Conservation (phyloP, 2,329 filamentous ascomycete genomes). For the Diplodia intermedia region DNA sequence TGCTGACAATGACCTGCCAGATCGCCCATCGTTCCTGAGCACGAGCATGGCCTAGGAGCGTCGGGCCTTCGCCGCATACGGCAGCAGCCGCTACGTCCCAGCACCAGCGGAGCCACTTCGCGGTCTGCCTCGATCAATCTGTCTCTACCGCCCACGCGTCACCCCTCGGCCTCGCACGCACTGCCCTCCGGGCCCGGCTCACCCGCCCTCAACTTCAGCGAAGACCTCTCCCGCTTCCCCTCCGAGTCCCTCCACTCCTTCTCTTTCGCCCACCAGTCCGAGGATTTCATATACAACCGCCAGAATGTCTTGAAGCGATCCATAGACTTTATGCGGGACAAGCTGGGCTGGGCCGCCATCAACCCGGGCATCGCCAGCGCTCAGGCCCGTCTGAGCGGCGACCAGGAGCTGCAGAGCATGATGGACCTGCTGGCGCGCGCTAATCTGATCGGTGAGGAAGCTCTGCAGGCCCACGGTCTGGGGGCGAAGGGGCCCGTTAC, state of each 20-base stretch:
- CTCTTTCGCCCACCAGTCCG: slow-evolving; percentile 94
- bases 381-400: slow-evolving; percentile 80
- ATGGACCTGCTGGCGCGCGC: slow-evolving; percentile 85
- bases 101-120: slow-evolving; percentile 50
- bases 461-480: slow-evolving; percentile 59
- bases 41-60: slow-evolving; percentile 83
- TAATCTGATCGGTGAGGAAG: slow-evolving; percentile 75
- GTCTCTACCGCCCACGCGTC: slow-evolving; percentile 61
- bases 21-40: slow-evolving; percentile 80
- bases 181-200: slow-evolving; percentile 70
- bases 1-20: slow-evolving; percentile 24
- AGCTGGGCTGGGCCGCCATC: slow-evolving; percentile 78
- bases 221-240: slow-evolving; percentile 91
- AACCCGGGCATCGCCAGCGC: slow-evolving; percentile 80
- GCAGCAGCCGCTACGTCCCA: slow-evolving; percentile 75
- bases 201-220: slow-evolving; percentile 74
- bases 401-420: slow-evolving; percentile 88
- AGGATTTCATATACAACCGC: slow-evolving; percentile 87
- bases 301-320: slow-evolving; percentile 93
- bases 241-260: slow-evolving; percentile 97
- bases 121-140: slow-evolving; percentile 75
- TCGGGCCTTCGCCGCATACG: slow-evolving; percentile 93
- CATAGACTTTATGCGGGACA: slow-evolving; percentile 95
- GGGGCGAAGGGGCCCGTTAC: slow-evolving; percentile 71
- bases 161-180: slow-evolving; percentile 55